A percentile compares a stretch with the other conserved stretches of the same genome.
phyloP scores from a whole-genome alignment of 805 yeast species.

The Nakazawaea ernobii region DNA sequence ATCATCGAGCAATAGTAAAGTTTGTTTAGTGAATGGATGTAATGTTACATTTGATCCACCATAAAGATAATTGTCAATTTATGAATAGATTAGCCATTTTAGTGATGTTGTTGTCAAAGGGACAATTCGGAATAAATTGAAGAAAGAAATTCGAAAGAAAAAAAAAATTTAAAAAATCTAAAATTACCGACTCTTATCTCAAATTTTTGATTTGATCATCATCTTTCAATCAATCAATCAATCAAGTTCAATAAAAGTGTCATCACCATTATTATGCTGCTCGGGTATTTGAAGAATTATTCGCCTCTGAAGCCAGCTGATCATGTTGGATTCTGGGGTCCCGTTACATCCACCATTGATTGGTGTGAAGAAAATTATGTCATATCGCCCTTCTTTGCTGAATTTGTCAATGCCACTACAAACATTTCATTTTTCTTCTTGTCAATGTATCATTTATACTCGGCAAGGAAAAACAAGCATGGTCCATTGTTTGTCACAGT shows the following conservation, averaged over 20 bases:
- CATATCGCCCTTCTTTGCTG: constrained; percentile 80
- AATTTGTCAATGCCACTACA: constrained; percentile 83
- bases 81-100: no score
- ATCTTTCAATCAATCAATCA: no score
- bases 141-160: no score
- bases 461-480: constrained; percentile 51
- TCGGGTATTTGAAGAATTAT: not conserved
- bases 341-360: constrained; percentile 84
- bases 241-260: no score
- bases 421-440: constrained; percentile 48
- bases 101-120: no score
- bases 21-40: no score
- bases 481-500: constrained; percentile 67
- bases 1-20: no score
- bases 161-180: no score
- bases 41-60: no score
- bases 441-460: constrained; percentile 31
- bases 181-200: not conserved
- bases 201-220: no score
- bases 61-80: no score
- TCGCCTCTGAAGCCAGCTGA: constrained; percentile 4
- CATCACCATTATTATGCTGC: not conserved
- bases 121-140: no score
- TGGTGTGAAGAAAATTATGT: constrained; percentile 98
- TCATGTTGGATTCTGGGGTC: constrained; percentile 65